These are phyloP conservation scores for Jamesozyma spencerorum DNA, from an alignment of 805 yeast genomes.

Conservation along the genomic window DNA sequence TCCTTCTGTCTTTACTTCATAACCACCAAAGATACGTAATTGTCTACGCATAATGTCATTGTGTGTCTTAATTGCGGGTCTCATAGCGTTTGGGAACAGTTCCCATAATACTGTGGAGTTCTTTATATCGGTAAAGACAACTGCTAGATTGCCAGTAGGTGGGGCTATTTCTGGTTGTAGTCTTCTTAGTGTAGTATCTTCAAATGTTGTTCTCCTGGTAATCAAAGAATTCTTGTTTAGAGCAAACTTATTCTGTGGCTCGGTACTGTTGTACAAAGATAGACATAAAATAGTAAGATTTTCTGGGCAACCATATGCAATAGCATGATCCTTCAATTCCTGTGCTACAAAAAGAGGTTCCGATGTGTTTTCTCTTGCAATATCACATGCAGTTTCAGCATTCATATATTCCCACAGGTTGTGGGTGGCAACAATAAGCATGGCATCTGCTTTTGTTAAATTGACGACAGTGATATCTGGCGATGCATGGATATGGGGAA, in stretches of 20 bases:
- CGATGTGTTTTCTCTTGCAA: conserved; percentile 68
- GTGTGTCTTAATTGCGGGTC: conserved; percentile 92
- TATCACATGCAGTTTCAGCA: conserved; percentile 81
- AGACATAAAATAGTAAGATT: conserved; percentile 75
- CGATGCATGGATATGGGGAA: conserved; percentile 83
- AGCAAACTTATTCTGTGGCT: conserved; percentile 25
- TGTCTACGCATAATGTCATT: conserved; percentile 92
- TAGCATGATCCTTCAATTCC: conserved; percentile 85
- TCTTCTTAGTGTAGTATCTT: conserved; percentile 72
- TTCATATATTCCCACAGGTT: conserved; percentile 80
- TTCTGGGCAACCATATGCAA: conserved; percentile 80
- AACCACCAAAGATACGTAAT: conserved; percentile 86
- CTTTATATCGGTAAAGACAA: conserved; percentile 95
- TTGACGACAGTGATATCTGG: conserved; percentile 64
- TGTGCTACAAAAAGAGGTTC: conserved; percentile 91
- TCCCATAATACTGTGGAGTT: conserved; percentile 94
- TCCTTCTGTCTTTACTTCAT: conserved; percentile 98
- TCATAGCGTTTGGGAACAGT: conserved; percentile 83
- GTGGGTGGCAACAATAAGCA: conserved; percentile 73
- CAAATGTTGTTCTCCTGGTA: conserved; percentile 47
- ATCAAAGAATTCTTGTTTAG: conserved; percentile 33
- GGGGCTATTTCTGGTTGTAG: conserved; percentile 87
- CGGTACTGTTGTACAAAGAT: conserved; percentile 46
- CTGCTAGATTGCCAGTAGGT: conserved; percentile 87
- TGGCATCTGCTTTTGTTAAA: conserved; percentile 65